phyloP scores from a whole-genome alignment of 2,329 filamentous ascomycete species.

The Berkeleyomyces basicola region DNA sequence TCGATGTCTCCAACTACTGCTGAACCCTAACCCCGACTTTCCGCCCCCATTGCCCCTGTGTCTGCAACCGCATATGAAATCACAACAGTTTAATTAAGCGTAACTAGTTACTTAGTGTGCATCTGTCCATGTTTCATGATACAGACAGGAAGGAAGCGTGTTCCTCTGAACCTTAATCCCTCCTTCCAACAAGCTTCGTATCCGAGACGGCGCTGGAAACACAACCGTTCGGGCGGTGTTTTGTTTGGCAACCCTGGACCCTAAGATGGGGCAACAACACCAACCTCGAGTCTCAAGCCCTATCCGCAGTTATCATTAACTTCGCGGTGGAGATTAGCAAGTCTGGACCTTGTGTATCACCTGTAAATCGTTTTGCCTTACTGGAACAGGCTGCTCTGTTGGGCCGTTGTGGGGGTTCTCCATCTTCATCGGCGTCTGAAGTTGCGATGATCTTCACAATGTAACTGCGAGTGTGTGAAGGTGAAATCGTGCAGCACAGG shows the following conservation, averaged over 20 bases:
- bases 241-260: background rate
- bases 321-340: background rate
- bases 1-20: background rate
- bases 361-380: background rate
- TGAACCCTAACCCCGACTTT: background rate
- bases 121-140: background rate
- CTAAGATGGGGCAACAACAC: background rate
- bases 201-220: background rate
- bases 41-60: too few species aligned
- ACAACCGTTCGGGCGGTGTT: background rate
- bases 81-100: background rate
- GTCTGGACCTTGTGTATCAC: too few species aligned
- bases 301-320: background rate
- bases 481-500: background rate
- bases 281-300: background rate
- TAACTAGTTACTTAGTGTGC: background rate
- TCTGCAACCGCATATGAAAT: background rate
- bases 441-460: background rate
- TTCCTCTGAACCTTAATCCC: background rate
- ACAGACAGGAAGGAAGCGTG: background rate
- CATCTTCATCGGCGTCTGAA: background rate
- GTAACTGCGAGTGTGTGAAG: background rate
- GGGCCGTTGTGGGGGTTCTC: background rate
- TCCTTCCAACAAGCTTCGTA: background rate
- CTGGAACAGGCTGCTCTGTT: background rate